Base-by-base conservation (phyloP, 768 basidiomycete genomes). In the Leccinum longicurvipes region DNA sequence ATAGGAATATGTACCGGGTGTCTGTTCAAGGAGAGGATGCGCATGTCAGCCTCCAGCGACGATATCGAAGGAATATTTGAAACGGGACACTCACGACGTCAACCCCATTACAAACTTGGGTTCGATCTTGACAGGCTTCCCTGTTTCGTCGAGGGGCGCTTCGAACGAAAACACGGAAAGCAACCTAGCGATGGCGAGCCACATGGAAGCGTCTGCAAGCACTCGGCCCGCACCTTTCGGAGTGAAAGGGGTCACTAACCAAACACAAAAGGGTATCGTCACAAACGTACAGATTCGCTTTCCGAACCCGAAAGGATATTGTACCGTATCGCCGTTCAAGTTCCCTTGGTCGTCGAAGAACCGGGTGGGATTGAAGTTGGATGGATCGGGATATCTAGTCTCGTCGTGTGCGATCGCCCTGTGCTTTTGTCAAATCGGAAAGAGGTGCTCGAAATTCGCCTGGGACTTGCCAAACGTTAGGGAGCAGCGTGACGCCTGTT, bases 401-500 rank as follows among this genome's bases (percentile, higher is more conserved):
- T 54, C 56, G 25, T 57, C 53, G 47, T 57, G 56, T 17, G 25
- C 41, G 21, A 57, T 32, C 31, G 52, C 56, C 56, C 56, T 57
- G 28, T 1, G 31, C 8, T 10, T 34, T 14, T 17, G 41, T 57
- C 41, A 57, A 11, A 11, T 15, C n/a, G 19, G 21, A 28, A 31
- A 28, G 6, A 14, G 6, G 21, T 41, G 39, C 39, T 19, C 3
- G 15, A 34, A 3, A 3, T 45, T 32, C 3, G n/a, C 7, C 1
- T 21, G 34, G 0, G 34, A 57, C 56, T 45, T 54, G 39, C 56
- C 53, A 57, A 21, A 57, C 47, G 41, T 57, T 57, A 2, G 56
- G 56, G 41, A 57, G 54, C 12, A 57, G 45, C 41, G 17, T 45
- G 25, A 42, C 46, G 14, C 56, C 56, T 57, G 42, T 55, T 9